Conservation (phyloP, 1,139 yeast species). For the Geotrichum europaeum region DNA sequence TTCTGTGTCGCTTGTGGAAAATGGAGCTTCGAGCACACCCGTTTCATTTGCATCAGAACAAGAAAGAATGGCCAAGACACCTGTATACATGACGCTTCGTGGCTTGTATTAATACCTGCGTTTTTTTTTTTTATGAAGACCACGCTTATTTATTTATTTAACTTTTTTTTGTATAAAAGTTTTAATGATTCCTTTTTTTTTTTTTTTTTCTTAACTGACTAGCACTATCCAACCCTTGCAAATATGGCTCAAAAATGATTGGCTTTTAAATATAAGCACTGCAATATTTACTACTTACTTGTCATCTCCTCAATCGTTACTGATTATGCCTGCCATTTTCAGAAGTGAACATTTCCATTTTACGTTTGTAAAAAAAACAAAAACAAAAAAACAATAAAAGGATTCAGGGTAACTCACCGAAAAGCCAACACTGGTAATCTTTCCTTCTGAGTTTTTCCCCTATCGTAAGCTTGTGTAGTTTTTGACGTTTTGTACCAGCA, state of each 20-base stretch:
- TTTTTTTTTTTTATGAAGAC: background rate
- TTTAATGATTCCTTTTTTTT: background rate
- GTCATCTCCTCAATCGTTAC: background rate
- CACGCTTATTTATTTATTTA: background rate
- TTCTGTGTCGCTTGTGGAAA: background rate
- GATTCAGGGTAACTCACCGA: background rate
- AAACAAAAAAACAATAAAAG: too few species aligned
- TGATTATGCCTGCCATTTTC: background rate
- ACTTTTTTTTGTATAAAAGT: background rate
- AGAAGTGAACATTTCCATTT: background rate
- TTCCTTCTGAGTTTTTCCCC: background rate
- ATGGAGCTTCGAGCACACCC: background rate
- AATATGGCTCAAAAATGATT: background rate
- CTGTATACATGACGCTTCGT: background rate
- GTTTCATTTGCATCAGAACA: background rate
- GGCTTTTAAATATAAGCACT: background rate
- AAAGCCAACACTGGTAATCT: background rate
- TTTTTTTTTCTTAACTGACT: background rate
- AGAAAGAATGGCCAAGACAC: background rate
- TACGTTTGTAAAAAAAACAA: background rate
- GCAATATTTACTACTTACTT: background rate
- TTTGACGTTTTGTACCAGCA: background rate
- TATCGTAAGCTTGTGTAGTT: background rate
- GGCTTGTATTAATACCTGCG: background rate
- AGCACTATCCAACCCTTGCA: background rate